phyloP scores from a whole-genome alignment of 306 rosid species.

The Lathyrus aphaca region DNA sequence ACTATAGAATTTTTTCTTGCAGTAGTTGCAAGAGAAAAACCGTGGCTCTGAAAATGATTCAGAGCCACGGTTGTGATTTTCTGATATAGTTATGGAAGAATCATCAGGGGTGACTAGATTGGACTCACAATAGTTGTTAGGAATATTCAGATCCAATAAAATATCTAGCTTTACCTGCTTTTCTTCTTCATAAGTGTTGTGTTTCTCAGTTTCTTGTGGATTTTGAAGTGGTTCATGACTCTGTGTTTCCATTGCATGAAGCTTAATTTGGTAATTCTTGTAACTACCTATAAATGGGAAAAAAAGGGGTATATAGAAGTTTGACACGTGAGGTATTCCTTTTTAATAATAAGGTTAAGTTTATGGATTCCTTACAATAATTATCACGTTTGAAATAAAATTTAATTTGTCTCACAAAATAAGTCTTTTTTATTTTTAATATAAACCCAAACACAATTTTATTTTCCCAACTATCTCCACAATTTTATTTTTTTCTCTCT shows the following conservation, averaged over 20 bases:
- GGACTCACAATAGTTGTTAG: conserved; percentile 39
- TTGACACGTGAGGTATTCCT: conserved; percentile 36
- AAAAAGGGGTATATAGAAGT: conserved; percentile 7
- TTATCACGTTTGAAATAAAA: too few relatives aligned
- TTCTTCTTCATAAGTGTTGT: conserved; percentile 28
- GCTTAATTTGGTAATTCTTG: conserved; percentile 14
- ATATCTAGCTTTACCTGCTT: conserved; percentile 27
- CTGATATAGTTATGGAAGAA: conserved; percentile 19
- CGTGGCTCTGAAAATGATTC: conserved; percentile 43
- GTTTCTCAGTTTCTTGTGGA: conserved; percentile 43
- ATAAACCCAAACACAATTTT: too few relatives aligned
- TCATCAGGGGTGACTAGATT: conserved; percentile 13
- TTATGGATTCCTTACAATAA: neutral
- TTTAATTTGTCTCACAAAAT: too few relatives aligned
- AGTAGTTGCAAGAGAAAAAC: conserved; percentile 73
- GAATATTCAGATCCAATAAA: conserved; percentile 51
- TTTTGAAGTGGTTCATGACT: conserved; percentile 42
- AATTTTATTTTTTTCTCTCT: too few relatives aligned
- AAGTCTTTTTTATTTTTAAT: too few relatives aligned
- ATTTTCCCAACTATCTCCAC: too few relatives aligned
- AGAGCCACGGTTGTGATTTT: neutral
- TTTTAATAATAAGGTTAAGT: conserved; percentile 2
- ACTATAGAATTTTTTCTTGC: conserved; percentile 75
- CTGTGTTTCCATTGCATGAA: conserved; percentile 48
- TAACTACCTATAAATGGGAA: conserved; percentile 39